phyloP scores from a whole-genome alignment of 139 green algal species.

The Nannochloris sp. region DNA sequence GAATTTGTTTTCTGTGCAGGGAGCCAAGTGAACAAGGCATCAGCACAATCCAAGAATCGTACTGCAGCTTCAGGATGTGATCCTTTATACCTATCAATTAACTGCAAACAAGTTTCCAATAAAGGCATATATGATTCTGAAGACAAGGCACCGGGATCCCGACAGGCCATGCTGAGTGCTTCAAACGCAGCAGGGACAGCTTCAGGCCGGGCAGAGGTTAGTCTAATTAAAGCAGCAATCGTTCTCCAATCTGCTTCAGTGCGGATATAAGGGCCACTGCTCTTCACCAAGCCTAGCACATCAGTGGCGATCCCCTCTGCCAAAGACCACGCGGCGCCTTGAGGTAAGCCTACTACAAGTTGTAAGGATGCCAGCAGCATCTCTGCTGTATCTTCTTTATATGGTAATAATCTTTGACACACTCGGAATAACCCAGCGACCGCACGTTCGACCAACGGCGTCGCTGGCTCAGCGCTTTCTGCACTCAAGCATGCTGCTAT shows the following conservation, averaged over 20 bases:
- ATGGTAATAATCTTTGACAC: conserved; percentile 81
- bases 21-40: conserved; percentile 43
- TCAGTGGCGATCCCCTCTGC: conserved; percentile 60
- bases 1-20: conserved; percentile 13
- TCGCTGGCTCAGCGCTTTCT: background rate
- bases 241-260: conserved; percentile 72
- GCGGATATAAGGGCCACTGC: conserved; percentile 60
- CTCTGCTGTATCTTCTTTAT: conserved; percentile 80
- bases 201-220: conserved; percentile 48
- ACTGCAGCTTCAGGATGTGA: conserved; percentile 24
- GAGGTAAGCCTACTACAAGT: background rate
- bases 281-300: conserved; percentile 51
- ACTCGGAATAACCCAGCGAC: conserved; percentile 75
- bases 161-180: conserved; percentile 16
- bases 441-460: conserved; percentile 65
- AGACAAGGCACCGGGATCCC: conserved; percentile 7
- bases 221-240: conserved; percentile 69
- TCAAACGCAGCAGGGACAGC: conserved; percentile 23
- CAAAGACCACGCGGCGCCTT: conserved; percentile 41
- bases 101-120: conserved; percentile 33
- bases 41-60: conserved; percentile 43
- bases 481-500: conserved; percentile 19
- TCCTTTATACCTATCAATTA: conserved; percentile 47
- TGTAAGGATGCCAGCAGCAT: conserved; percentile 53
- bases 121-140: conserved; percentile 17